A percentile compares a stretch with the other conserved stretches of the same genome.
These are phyloP conservation scores for Dioszegia aurantiaca DNA, from an alignment of 768 basidiomycete genomes.

Conservation along the genomic window DNA sequence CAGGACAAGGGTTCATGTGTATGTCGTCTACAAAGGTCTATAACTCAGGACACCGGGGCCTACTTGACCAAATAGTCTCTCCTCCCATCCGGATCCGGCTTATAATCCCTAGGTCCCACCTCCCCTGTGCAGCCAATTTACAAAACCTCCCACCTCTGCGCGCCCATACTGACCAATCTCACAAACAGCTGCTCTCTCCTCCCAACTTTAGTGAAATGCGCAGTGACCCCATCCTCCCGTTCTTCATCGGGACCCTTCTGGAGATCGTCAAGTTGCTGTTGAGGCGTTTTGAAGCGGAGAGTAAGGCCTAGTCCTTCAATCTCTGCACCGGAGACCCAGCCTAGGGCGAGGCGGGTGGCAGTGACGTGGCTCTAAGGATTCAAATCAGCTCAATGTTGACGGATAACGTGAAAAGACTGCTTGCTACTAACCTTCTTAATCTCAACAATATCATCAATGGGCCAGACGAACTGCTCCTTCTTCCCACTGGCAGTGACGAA, in stretches of 20 bases:
- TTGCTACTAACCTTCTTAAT: conserved; percentile 48
- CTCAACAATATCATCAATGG: conserved; percentile 54
- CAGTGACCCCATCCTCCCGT: conserved; percentile 41
- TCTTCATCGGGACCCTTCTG: conserved; percentile 22
- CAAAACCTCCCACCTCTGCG: conserved; percentile 51
- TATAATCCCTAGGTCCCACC: not conserved
- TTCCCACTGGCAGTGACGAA: conserved; percentile 46
- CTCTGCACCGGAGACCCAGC: conserved; percentile 53
- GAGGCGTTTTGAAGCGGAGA: conserved; percentile 49
- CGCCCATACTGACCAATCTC: conserved; percentile 51
- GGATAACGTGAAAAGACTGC: not conserved
- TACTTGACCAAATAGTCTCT: no score
- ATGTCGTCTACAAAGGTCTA: no score
- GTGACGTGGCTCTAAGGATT: conserved; percentile 50
- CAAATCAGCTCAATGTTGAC: conserved; percentile 9
- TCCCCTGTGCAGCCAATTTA: not conserved
- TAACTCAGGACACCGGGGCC: no score
- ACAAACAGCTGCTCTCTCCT: conserved; percentile 54
- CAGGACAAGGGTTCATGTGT: no score
- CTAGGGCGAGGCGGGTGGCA: conserved; percentile 52
- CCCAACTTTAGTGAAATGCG: conserved; percentile 51
- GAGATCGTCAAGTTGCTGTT: conserved; percentile 29
- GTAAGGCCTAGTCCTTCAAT: conserved; percentile 53
- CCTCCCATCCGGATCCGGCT: no score
- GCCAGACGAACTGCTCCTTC: conserved; percentile 36